Conservation (phyloP, 495 filamentous ascomycete genomes). For the Neurospora sp. region DNA sequence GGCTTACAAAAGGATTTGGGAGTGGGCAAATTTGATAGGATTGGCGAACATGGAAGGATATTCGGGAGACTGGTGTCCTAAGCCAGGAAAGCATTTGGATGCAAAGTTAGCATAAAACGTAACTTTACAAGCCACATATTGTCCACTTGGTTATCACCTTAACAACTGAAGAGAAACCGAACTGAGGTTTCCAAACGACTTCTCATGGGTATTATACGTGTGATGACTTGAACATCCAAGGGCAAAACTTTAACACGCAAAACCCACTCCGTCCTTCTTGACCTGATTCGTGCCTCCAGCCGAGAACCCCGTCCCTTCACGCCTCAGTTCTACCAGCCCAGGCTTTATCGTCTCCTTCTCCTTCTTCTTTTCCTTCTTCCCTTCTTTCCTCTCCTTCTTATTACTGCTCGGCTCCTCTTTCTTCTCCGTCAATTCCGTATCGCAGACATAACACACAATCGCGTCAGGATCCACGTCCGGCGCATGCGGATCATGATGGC, state of each 20-base stretch:
- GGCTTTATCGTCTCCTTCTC: constrained; percentile 53
- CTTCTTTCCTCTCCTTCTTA: constrained; percentile 29
- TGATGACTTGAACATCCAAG: not conserved
- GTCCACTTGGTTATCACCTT: not conserved
- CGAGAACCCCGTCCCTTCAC: constrained; percentile 90
- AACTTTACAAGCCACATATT: not conserved
- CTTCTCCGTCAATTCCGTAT: constrained; percentile 56
- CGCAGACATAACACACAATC: constrained; percentile 79
- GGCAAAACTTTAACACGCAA: constrained; percentile 54
- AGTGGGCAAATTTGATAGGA: not conserved
- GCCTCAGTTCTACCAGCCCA: constrained; percentile 73
- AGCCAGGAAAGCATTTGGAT: not conserved
- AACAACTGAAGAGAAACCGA: not conserved
- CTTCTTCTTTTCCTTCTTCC: constrained; percentile 37
- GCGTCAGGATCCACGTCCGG: constrained; percentile 40
- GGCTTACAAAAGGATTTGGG: not conserved
- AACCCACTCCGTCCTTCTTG: constrained; percentile 68
- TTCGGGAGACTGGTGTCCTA: not conserved
- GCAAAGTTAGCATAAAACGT: not conserved
- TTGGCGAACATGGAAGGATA: not conserved
- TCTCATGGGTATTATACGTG: not conserved
- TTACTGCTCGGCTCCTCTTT: constrained; percentile 36
- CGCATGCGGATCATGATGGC: constrained; percentile 54
- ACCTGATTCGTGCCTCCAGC: constrained; percentile 73
- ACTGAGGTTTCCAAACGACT: not conserved